phyloP scores from a whole-genome alignment of 306 rosid genomes.

The Citrullus mucosospermus region DNA sequence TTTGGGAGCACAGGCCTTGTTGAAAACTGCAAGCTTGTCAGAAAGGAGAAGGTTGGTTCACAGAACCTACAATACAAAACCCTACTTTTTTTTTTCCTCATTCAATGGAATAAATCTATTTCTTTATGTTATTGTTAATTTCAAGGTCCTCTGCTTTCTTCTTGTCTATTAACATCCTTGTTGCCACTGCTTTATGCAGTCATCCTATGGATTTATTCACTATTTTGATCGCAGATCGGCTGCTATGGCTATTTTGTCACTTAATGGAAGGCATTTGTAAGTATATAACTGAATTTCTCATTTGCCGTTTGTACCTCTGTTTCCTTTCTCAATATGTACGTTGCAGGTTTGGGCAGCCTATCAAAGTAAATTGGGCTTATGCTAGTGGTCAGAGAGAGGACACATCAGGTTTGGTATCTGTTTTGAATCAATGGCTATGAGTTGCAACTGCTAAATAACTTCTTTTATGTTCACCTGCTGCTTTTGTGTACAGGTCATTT shows the following conservation, averaged over 20 bases:
- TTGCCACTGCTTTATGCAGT: constrained; percentile 42
- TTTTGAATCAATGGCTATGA: background rate
- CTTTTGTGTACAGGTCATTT: constrained; percentile 59
- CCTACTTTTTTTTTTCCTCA: too few relatives aligned
- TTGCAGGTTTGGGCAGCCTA: constrained; percentile 94
- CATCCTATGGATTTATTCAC: constrained; percentile 94
- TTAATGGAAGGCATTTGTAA: constrained; percentile 95
- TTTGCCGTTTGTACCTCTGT: background rate
- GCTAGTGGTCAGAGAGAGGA: constrained; percentile 99
- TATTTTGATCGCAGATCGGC: constrained; percentile 95
- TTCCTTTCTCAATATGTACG: constrained; percentile 12
- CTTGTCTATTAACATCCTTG: constrained; percentile 4
- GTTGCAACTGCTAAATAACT: background rate
- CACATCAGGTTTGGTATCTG: constrained; percentile 58
- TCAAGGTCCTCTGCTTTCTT: background rate
- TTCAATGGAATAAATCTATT: background rate
- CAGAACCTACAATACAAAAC: background rate
- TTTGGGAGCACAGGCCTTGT: constrained; percentile 83
- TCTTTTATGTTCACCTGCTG: background rate
- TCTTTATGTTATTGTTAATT: background rate
- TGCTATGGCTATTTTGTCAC: constrained; percentile 81
- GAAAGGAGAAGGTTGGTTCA: constrained; percentile 73
- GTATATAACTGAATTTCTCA: constrained; percentile 11
- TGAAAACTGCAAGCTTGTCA: constrained; percentile 87
- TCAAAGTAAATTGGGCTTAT: constrained; percentile 98